Evolutionary conservation across 2,329 filamentous ascomycete genomes (phyloP), one percentile per base, ranked within the genome.

Genomic region (Penicillium sp.): DNA sequence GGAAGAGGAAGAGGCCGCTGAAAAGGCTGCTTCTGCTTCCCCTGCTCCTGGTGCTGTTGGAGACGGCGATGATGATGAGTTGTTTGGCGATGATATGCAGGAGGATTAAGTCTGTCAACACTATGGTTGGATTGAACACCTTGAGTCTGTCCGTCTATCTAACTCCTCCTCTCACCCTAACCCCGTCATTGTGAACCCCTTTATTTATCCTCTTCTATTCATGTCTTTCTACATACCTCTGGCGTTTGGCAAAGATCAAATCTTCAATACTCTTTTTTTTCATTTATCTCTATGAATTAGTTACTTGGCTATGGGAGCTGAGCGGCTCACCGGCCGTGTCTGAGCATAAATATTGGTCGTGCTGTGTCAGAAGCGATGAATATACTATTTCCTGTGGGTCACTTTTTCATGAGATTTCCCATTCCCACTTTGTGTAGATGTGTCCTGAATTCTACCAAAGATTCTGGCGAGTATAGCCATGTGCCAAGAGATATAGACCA

Each of bases 1-100:
- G 0, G 75, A 85, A 2, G 82, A 33, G 4, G 76, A 79, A 26
- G 55, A 70, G 70, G 64, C 76, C 38, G 57, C 22, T 40, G 51
- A 37, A 40, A 38, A 42, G 51, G 22, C 13, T 26, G 51, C 37
- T 33, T 33, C 30, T 13, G 28, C 35, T 14, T 14, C 35, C 7
- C 7, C 48, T 37, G 16, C 46, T 49, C 16, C 46, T 30, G 26
- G 48, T 25, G 63, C 59, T 2, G 70, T 71, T 19, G 72, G 74
- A 13, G 73, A 76, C 25, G 76, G 76, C 46, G 77, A 76, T 8
- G 53, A 56, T n/a, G 40, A 56, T 10, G 40, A 56, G 13, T 43
- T 56, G 30, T 48, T 56, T 22, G 53, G 42, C 16, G 52, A 54
- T 22, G 28, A 40, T 30, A 54, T 54, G 52, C 37, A 54, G 37